These are phyloP conservation scores for Parietaria judaica DNA, from an alignment of 306 rosid species.

Conservation along the genomic window DNA sequence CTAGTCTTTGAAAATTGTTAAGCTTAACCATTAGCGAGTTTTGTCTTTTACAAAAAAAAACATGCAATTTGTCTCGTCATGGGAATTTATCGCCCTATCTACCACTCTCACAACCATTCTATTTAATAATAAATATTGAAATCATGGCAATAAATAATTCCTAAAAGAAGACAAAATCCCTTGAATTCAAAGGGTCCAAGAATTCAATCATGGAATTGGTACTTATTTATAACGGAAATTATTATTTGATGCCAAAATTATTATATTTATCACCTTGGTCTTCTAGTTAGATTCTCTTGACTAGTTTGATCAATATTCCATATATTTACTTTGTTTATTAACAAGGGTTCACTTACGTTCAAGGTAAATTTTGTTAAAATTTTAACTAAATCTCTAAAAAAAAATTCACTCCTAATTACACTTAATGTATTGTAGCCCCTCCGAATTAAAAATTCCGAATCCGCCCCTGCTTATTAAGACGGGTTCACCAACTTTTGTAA, in stretches of 20 bases:
- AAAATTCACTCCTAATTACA: too few species aligned
- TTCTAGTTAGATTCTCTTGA: too few species aligned
- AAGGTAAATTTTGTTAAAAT: too few species aligned
- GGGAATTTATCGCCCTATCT: conserved; percentile 4
- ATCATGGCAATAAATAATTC: background rate
- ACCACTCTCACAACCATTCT: conserved; percentile 3
- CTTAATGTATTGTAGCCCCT: too few species aligned
- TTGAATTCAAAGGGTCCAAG: conserved; percentile 3
- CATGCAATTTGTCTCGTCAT: conserved; percentile 3
- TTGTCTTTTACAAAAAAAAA: too few species aligned
- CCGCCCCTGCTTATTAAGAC: too few species aligned
- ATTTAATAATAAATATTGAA: background rate
- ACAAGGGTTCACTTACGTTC: too few species aligned
- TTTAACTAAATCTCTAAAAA: too few species aligned
- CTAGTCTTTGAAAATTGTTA: conserved; percentile 2
- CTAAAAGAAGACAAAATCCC: background rate
- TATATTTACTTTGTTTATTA: too few species aligned
- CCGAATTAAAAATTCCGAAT: too few species aligned
- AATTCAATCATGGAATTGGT: conserved; percentile 1
- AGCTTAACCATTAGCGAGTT: background rate
- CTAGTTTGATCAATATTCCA: background rate
- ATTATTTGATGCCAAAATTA: background rate
- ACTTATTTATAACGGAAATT: background rate
- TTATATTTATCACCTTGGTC: too few species aligned
- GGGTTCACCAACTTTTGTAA: too few species aligned